Evolutionary conservation across 1,284 basidiomycete genomes (phyloP).

Genomic region (Laetiporus sulphureus): DNA sequence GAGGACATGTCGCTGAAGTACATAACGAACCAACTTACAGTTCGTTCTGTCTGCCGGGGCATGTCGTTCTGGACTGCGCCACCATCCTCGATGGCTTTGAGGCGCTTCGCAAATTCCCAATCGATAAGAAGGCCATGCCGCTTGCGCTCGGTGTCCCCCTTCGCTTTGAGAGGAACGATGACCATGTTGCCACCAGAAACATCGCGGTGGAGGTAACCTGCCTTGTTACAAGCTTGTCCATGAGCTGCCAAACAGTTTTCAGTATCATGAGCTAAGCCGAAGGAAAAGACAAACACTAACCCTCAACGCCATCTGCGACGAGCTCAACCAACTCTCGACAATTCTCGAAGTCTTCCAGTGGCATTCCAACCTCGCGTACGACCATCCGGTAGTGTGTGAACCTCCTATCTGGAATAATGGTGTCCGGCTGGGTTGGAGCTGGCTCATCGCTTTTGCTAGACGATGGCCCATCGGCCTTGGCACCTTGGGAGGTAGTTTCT

Average conservation of each 20-base stretch:
- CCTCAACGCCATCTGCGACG: slow-evolving; percentile 4
- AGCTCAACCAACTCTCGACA: slow-evolving; percentile 3
- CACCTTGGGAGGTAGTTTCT: too few relatives aligned
- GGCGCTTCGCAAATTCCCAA: neutral
- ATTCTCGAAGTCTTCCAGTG: slow-evolving; percentile 6
- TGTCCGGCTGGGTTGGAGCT: neutral
- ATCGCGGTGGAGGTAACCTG: neutral
- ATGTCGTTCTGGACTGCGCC: neutral
- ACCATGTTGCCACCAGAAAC: neutral
- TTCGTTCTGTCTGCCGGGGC: slow-evolving; percentile 1
- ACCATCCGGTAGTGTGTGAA: slow-evolving; percentile 11
- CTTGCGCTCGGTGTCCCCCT: neutral
- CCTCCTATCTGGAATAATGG: neutral
- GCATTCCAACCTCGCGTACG: neutral
- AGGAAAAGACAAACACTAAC: slow-evolving; percentile 2
- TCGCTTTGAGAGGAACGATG: neutral
- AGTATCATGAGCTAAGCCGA: too few relatives aligned
- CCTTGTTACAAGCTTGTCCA: neutral
- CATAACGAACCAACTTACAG: neutral
- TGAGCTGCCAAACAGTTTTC: neutral
- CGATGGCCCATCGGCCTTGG: too few relatives aligned
- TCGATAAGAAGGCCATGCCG: neutral
- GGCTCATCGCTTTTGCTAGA: too few relatives aligned
- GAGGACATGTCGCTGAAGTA: too few relatives aligned
- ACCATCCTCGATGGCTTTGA: too few relatives aligned